Evolutionary conservation across 257 asterid genomes (phyloP), one percentile per base, ranked within the genome.

Genomic region (Handroanthus guayacan): DNA sequence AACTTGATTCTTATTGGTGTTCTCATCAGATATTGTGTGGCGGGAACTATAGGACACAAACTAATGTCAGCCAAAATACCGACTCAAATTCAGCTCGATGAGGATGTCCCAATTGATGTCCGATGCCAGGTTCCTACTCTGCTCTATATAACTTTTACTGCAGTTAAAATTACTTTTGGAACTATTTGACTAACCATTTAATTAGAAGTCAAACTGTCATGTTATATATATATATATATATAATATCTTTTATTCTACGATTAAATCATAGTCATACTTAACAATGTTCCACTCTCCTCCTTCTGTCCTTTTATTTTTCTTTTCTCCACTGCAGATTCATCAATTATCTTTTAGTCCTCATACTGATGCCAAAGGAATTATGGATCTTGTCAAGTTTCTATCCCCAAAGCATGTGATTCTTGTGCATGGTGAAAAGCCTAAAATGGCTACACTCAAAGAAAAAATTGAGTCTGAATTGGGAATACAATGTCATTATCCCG

Each of bases 361-460:
- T 75, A 92, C 98, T 14, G 98, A 95, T 74, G 92, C 93, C 81
- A 92, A 91, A 86, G 99, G 99, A 84, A 95, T 95, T 69, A 83
- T 91, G 91, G 99, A 95, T 85, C 91, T 95, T 25, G 61, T 95
- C 52, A 89, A 82, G 80, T 95, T 92, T 82, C 94, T 95, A 14
- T 87, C 90, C 41, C 99, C 99, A 25, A 92, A 94, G 82, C 87
- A 94, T 58, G 97, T 92, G 65, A 79, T 90, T 52, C 97, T 94
- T 51, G 97, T 94, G 25, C 97, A 90, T 69, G 97, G 97, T 13
- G 98, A 92, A 62, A 92, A 89, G 83, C 97, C 91, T 51, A 88
- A 85, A 77, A 92, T 94, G 97, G 95, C 80, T 60, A 14, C 51
- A 39, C 93, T 92, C 3, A 83, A 76, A 74, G 89, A 86, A 60